Conservation (phyloP, 345 rosid species). For the Acer saccharum region DNA sequence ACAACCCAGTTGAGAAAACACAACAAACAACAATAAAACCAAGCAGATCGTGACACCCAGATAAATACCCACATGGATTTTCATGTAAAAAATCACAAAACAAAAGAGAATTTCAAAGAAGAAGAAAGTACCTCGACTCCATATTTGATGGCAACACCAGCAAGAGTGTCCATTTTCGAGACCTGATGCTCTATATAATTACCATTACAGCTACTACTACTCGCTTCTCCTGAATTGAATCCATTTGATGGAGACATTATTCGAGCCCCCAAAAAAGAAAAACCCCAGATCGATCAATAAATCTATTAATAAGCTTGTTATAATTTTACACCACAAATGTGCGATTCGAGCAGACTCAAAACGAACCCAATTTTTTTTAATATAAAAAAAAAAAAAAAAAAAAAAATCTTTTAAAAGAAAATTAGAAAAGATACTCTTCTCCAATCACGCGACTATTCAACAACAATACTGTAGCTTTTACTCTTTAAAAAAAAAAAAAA, state of each 20-base stretch:
- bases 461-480: neutral
- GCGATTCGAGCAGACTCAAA: neutral
- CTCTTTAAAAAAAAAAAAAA: neutral
- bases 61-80: neutral
- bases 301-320: too few relatives aligned
- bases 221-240: slow-evolving; percentile 7
- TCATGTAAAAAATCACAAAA: neutral
- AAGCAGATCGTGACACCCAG: slow-evolving; percentile 6
- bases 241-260: slow-evolving; percentile 45
- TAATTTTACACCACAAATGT: neutral
- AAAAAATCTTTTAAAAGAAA: neutral
- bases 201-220: slow-evolving; percentile 15
- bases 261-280: neutral
- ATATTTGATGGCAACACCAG: slow-evolving; percentile 73
- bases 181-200: slow-evolving; percentile 56
- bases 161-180: slow-evolving; percentile 66
- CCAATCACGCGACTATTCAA: neutral
- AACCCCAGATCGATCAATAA: slow-evolving; percentile 9
- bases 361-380: too few relatives aligned
- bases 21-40: neutral
- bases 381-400: neutral
- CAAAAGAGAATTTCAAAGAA: neutral
- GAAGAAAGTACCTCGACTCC: slow-evolving; percentile 60
- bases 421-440: neutral
- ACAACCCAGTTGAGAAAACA: slow-evolving; percentile 7